A percentile compares a stretch with the other conserved stretches of the same genome.
phyloP scores from a whole-genome alignment of 2,329 filamentous ascomycete species.

The Microcyclospora tardicrescens region DNA sequence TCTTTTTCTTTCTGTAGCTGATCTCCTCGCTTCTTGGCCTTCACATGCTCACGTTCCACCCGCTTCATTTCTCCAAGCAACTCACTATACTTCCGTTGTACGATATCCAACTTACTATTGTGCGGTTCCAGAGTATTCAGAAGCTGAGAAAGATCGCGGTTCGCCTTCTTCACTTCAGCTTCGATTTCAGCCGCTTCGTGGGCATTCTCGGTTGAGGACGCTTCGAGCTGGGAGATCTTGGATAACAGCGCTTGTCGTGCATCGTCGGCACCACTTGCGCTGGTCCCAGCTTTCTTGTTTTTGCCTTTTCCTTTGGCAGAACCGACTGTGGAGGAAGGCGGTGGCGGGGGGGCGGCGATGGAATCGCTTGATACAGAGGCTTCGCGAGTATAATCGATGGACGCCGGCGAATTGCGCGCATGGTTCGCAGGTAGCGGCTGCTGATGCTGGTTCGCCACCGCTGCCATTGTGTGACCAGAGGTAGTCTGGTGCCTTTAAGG shows the following conservation, averaged over 20 bases:
- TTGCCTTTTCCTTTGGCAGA: conserved; percentile 74
- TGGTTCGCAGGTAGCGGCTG: conserved; percentile 13
- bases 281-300: conserved; percentile 26
- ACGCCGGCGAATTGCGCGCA: conserved; percentile 18
- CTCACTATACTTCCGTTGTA: conserved; percentile 84
- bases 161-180: conserved; percentile 86
- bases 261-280: conserved; percentile 66
- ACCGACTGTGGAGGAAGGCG: conserved; percentile 36
- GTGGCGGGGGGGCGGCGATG: conserved; percentile 20
- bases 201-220: conserved; percentile 84
- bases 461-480: conserved; percentile 17
- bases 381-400: conserved; percentile 19
- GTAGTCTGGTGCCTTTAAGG: no score
- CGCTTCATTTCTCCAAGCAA: conserved; percentile 91
- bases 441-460: conserved; percentile 18
- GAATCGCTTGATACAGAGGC: conserved; percentile 19
- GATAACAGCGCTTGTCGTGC: conserved; percentile 83
- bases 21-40: conserved; percentile 91
- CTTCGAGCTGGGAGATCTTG: conserved; percentile 89
- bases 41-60: conserved; percentile 82
- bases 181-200: conserved; percentile 95
- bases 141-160: conserved; percentile 75
- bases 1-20: conserved; percentile 95
- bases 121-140: conserved; percentile 81
- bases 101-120: conserved; percentile 77